Percentiles rank a stretch among this genome's conserved stretches.
Conservation (phyloP, 139 green algal species). For the Chlorella ohadii region DNA sequence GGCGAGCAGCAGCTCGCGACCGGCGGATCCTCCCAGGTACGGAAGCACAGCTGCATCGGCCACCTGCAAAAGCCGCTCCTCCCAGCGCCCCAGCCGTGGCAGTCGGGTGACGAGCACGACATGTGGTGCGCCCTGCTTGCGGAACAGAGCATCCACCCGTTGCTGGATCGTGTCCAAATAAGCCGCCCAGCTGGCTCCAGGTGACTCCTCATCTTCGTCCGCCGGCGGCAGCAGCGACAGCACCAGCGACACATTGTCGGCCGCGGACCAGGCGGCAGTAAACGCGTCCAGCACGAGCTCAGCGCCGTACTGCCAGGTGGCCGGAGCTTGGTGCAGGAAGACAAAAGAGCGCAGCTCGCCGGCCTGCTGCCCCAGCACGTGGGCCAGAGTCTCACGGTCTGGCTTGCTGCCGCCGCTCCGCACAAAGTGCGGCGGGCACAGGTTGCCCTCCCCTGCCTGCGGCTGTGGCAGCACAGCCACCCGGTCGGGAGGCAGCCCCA, state of each 20-base stretch:
- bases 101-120: not conserved
- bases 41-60: not conserved
- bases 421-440: not conserved
- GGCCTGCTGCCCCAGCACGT: too few species aligned
- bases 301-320: not conserved
- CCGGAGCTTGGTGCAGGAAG: not conserved
- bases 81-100: slow-evolving; percentile 1
- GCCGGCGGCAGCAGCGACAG: not conserved
- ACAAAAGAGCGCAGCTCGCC: not conserved
- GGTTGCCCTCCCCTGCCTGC: not conserved
- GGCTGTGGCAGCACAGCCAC: slow-evolving; percentile 1
- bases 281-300: not conserved
- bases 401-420: too few species aligned
- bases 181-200: not conserved
- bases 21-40: not conserved
- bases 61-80: not conserved
- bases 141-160: not conserved
- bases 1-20: not conserved
- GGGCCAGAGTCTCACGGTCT: too few species aligned
- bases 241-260: not conserved
- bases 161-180: not conserved
- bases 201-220: not conserved
- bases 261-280: not conserved
- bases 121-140: not conserved
- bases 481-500: not conserved